Percentiles rank a stretch among this genome's conserved stretches.
phyloP scores from a whole-genome alignment of 2,329 filamentous ascomycete genomes.

The Aspergillus spinulosporus region DNA sequence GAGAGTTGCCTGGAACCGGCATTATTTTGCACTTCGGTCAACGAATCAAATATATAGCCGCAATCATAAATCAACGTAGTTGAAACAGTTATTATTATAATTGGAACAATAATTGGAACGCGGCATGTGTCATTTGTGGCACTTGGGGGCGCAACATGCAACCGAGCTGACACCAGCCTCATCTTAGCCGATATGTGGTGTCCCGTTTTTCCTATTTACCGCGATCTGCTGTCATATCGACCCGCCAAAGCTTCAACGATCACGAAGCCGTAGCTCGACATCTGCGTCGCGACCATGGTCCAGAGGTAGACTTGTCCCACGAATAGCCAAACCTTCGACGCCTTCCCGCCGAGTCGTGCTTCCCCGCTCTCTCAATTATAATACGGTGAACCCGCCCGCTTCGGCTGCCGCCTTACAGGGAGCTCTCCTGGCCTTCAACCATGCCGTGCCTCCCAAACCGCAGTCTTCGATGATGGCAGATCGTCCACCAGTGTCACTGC shows the following conservation, averaged over 20 bases:
- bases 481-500: conserved; percentile 21
- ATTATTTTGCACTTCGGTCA: not conserved
- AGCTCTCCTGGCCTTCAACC: conserved; percentile 38
- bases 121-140: too few relatives aligned
- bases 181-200: too few relatives aligned
- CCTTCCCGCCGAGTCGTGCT: conserved; percentile 24
- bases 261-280: not conserved
- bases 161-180: too few relatives aligned
- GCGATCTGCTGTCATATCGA: too few relatives aligned
- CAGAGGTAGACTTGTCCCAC: conserved; percentile 23
- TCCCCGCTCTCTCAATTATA: conserved; percentile 18
- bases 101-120: not conserved
- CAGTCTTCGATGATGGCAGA: conserved; percentile 18
- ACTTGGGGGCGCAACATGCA: too few relatives aligned
- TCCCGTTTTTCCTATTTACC: too few relatives aligned
- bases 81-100: too few relatives aligned
- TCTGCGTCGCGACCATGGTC: conserved; percentile 3
- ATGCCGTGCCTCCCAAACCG: conserved; percentile 26
- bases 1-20: not conserved
- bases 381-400: conserved; percentile 15
- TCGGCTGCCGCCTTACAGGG: conserved; percentile 35
- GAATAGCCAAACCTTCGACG: conserved; percentile 32
- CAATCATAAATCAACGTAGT: too few relatives aligned
- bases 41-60: not conserved
- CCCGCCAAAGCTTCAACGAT: not conserved